Evolutionary conservation across 2,329 filamentous ascomycete genomes (phyloP), one percentile per base, ranked within the genome.

Genomic region (Diaporthe citrichinensis): DNA sequence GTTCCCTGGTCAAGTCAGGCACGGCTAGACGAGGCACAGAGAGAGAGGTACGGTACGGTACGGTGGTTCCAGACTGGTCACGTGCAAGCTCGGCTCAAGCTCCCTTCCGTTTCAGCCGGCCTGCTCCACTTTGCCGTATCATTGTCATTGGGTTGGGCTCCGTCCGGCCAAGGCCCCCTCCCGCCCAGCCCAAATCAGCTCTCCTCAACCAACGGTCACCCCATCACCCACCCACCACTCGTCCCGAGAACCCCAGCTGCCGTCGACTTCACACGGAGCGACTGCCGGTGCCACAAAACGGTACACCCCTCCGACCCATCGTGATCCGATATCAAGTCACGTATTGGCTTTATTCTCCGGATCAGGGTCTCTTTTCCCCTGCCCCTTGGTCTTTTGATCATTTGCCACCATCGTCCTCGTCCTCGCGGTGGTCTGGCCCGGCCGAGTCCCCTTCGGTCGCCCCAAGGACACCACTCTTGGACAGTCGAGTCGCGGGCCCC

Each of bases 201-300:
- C 46, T 44, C 73, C 10, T 44, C 57, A 28, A 20, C 58, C 53
- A 62, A 72, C 65, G 73, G 65, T 53, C 44, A 53, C 46, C 46
- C 46, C 58, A 41, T 61, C 72, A 14, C 51, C 62, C 62, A 65
- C 68, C 57, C 67, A 72, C 46, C 44, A 62, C 41, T 51, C 62
- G 65, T 57, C 55, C 51, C 46, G 61, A 69, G 23, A 55, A 69
- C 65, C 65, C 65, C 65, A 69, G 65, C 65, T 55, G 65, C 46
- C 65, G 65, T 39, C 61, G 71, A 44, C 65, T 69, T 73, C 71
- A 55, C 71, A 73, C 71, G 71, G 71, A 62, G 61, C 71, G 71
- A 73, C 71, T 62, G 62, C 74, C 71, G 74, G 74, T 74, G 67
- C 68, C 72, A 76, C 67, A 65, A 76, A 76, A 76, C 75, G 75